Evolutionary conservation across 2,329 filamentous ascomycete genomes (phyloP).

Genomic region (Pyrenophora tritici-repentis): DNA sequence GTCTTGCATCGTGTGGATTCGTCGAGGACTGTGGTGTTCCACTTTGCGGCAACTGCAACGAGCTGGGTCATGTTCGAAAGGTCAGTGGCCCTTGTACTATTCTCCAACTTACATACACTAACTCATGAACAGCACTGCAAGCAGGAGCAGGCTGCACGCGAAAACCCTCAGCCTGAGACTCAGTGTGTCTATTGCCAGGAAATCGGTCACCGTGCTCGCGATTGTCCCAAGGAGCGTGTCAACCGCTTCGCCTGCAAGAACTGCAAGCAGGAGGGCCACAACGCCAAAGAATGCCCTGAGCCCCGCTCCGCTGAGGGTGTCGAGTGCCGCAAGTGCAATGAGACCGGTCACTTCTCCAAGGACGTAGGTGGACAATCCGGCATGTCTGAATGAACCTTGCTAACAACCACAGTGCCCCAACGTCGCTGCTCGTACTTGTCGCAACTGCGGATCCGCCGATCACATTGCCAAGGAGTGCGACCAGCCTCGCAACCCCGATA

Average conservation of each 20-base stretch:
- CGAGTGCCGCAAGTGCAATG: conserved; percentile 68
- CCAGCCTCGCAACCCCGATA: conserved; percentile 44
- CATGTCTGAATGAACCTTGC: not conserved
- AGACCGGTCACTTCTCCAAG: conserved; percentile 51
- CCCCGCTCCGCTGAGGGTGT: conserved; percentile 59
- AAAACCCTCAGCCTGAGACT: conserved; percentile 52
- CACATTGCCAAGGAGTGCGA: conserved; percentile 47
- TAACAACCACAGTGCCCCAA: conserved; percentile 40
- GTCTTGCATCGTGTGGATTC: conserved; percentile 69
- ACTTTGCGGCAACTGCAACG: conserved; percentile 67
- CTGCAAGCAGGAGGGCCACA: conserved; percentile 59
- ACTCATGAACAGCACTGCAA: conserved; percentile 56
- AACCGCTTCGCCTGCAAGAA: conserved; percentile 72
- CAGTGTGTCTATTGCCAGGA: conserved; percentile 69
- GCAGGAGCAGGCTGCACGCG: conserved; percentile 59
- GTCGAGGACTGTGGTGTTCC: conserved; percentile 63
- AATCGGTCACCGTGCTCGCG: conserved; percentile 68
- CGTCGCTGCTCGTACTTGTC: conserved; percentile 39
- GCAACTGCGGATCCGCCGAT: conserved; percentile 45
- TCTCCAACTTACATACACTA: not conserved
- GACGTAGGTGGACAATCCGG: conserved; percentile 26
- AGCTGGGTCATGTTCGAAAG: conserved; percentile 66
- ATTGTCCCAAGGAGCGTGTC: conserved; percentile 62
- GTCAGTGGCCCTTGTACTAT: conserved; percentile 2
- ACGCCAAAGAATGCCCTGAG: conserved; percentile 49